Base-by-base conservation (phyloP, 208 protist genomes). In the Trypanosoma boissoni region DNA sequence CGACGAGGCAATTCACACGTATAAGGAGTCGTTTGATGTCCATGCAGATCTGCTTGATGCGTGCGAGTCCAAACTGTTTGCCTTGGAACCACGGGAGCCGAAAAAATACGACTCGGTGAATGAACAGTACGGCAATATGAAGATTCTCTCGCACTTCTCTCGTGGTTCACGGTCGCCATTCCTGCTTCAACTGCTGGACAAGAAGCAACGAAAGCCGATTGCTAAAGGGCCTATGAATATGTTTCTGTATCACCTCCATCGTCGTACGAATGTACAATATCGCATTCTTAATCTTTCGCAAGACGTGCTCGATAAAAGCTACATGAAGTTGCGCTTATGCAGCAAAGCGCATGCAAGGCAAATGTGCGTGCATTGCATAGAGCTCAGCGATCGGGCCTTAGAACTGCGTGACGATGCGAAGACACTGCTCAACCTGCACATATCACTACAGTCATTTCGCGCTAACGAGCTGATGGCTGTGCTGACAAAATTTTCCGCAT, bases 401-500 rank as follows among this genome's bases (percentile, higher is more conserved):
- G 84, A 92, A 65, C 68, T 94, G 32, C 79, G 82, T 55, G 88
- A 91, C 37, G 79, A 94, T 51, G 78, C 88, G 23, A 88, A 94
- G 68, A 87, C 74, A 34, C 60, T 94, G 18, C 74, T 94, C 10
- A 75, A 94, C 52, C 57, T 94, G 16, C 84, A 90, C 68, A 80
- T 94, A 39, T 80, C 79, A 2, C 76, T 94, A 5, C 80, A 88
- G 36, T 86, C 84, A 29, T 94, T 90, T 58, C 78, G 82, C 12
- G 79, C 82, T 0, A 96, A 90, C 48, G 86, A 96, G 63, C 76
- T 96, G n/a, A 93, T 96, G 85, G 76, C 78, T 18, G 77, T 96
- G 58, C 73, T 96, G 54, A 96, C 90, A 28, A 76, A 83, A 14
- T 75, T 96, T 34, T 88, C 81, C 39, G 72, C 88, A 36, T 77